These are phyloP conservation scores for Lactarius psammicola DNA, from an alignment of 768 basidiomycete species.

Conservation along the genomic window DNA sequence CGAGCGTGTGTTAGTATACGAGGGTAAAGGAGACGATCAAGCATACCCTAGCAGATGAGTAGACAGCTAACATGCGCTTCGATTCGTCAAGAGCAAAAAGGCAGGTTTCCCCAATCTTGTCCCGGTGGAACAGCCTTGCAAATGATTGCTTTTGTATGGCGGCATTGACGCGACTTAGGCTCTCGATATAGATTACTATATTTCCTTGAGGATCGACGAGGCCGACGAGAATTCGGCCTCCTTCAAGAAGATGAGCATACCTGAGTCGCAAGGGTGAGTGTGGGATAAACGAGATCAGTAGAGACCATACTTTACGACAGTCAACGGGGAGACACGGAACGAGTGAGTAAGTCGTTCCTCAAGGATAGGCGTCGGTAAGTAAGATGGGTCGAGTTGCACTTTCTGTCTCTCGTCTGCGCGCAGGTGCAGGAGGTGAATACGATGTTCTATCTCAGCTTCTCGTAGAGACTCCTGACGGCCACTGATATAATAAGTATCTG, in stretches of 20 bases:
- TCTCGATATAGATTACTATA: conserved; percentile 20
- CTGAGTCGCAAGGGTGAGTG: conserved; percentile 2
- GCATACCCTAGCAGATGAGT: conserved; percentile 43
- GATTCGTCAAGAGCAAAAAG: conserved; percentile 53
- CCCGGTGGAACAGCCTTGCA: conserved; percentile 37
- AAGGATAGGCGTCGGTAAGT: not conserved
- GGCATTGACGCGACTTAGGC: conserved; percentile 2
- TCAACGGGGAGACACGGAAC: conserved; percentile 14
- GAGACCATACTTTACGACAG: conserved; percentile 7
- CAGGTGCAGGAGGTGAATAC: not conserved
- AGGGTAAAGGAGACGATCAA: not conserved
- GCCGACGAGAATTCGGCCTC: conserved; percentile 18
- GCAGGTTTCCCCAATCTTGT: conserved; percentile 48
- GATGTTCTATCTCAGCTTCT: not conserved
- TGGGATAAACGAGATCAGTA: too few species aligned
- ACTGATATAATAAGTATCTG: not conserved
- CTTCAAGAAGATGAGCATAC: conserved; percentile 23
- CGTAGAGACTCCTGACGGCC: not conserved
- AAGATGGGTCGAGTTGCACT: not conserved
- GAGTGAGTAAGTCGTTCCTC: conserved; percentile 2
- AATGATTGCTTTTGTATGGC: conserved; percentile 5
- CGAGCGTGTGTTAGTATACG: not conserved
- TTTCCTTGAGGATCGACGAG: conserved; percentile 15
- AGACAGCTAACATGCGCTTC: conserved; percentile 49
- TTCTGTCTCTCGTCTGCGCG: not conserved